phyloP scores from a whole-genome alignment of 225 moss, liverwort and hornwort species.

The Bryum argenteum region DNA sequence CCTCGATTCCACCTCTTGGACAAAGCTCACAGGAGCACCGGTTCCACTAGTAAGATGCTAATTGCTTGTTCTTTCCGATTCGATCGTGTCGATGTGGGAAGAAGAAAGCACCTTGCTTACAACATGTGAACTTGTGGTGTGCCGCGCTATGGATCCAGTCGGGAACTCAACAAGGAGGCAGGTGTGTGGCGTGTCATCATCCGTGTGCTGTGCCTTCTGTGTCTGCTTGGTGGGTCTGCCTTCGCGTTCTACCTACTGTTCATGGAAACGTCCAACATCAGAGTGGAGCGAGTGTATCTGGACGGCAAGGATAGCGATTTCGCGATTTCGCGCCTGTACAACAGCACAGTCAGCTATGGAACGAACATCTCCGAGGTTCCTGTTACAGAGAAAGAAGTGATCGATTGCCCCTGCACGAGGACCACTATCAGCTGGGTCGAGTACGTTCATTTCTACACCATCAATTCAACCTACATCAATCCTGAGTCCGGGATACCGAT shows the following conservation, averaged over 20 bases:
- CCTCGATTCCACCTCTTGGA: neutral
- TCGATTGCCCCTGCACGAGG: conserved; percentile 38
- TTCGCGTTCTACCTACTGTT: conserved; percentile 21
- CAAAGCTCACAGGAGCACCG: too few species aligned
- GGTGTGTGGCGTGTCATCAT: conserved; percentile 12
- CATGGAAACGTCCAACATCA: conserved; percentile 18
- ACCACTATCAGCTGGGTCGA: conserved; percentile 30
- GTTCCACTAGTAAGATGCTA: too few species aligned
- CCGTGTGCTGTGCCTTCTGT: conserved; percentile 6
- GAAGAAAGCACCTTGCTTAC: too few species aligned
- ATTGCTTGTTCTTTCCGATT: too few species aligned
- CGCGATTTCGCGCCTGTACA: conserved; percentile 21
- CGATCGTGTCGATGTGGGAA: too few species aligned
- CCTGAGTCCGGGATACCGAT: neutral
- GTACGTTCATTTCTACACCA: conserved; percentile 35
- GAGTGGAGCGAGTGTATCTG: conserved; percentile 32
- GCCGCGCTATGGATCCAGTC: neutral
- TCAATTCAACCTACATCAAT: conserved; percentile 12
- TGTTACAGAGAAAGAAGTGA: neutral
- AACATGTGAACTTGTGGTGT: conserved; percentile 2
- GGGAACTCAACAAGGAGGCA: conserved; percentile 5
- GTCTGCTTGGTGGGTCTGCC: conserved; percentile 1
- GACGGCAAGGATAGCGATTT: neutral
- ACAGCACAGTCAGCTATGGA: conserved; percentile 18
- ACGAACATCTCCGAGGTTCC: neutral